Evolutionary conservation across 2,329 filamentous ascomycete species (phyloP).

Genomic region (Teratosphaeria nubilosa): DNA sequence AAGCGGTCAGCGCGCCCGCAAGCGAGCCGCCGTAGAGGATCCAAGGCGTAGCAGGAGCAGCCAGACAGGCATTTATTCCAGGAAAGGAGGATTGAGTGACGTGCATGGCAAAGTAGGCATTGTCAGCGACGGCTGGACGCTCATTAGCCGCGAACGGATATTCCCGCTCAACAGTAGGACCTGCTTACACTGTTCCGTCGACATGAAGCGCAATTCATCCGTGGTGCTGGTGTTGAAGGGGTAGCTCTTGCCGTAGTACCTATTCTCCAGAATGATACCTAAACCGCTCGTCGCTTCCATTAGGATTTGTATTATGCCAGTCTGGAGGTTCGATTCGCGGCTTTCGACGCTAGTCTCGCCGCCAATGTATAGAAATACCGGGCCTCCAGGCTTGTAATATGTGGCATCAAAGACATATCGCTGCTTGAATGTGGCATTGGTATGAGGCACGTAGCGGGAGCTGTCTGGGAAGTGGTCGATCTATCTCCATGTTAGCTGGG

Average conservation of each 20-base stretch:
- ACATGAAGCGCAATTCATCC: constrained; percentile 40
- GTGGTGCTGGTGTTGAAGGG: constrained; percentile 40
- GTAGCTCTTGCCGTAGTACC: constrained; percentile 42
- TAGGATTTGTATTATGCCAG: constrained; percentile 53
- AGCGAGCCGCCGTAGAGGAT: constrained; percentile 37
- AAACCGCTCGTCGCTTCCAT: constrained; percentile 45
- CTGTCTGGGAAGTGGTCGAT: constrained; percentile 80
- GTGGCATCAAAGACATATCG: constrained; percentile 75
- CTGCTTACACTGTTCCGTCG: constrained; percentile 37
- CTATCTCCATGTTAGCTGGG: background rate
- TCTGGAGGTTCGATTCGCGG: constrained; percentile 60
- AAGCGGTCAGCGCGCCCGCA: constrained; percentile 36
- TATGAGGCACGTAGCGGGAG: constrained; percentile 64
- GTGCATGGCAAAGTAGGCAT: constrained; percentile 42
- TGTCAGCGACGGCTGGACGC: constrained; percentile 35
- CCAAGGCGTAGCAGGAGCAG: constrained; percentile 37
- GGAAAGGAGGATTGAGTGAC: constrained; percentile 29
- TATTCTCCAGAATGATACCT: constrained; percentile 45
- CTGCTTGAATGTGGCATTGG: constrained; percentile 54
- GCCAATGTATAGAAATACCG: constrained; percentile 64
- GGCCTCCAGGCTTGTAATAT: constrained; percentile 65
- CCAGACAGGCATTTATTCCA: constrained; percentile 33
- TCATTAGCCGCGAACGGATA: background rate
- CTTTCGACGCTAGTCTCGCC: constrained; percentile 57
- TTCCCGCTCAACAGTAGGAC: background rate